Conservation (phyloP, 352 stramenopile genomes). For the Phytophthora vignae region DNA sequence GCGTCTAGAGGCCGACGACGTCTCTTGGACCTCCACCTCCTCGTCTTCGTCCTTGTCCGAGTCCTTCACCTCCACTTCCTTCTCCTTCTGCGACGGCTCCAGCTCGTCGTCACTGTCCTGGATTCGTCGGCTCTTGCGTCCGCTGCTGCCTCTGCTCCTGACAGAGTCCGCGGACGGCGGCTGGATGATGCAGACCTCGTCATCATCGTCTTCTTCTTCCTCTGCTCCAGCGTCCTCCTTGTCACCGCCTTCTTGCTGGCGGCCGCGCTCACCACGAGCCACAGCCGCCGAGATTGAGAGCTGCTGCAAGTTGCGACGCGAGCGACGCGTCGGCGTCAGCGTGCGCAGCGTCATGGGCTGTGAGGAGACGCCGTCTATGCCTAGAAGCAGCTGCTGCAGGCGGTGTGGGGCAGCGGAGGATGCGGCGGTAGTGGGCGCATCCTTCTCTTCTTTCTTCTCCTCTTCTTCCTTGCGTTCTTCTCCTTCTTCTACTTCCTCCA, state of each 20-base stretch:
- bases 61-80: not conserved
- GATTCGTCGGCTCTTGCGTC: conserved; percentile 45
- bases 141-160: conserved; percentile 28
- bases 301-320: conserved; percentile 37
- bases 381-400: conserved; percentile 33
- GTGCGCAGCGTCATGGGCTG: conserved; percentile 38
- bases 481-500: conserved; percentile 40
- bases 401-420: not conserved
- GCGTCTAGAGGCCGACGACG: conserved; percentile 53
- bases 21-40: conserved; percentile 4
- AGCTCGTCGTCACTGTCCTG: conserved; percentile 71
- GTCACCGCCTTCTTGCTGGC: conserved; percentile 10
- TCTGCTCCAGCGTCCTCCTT: not conserved
- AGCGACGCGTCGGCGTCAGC: conserved; percentile 22
- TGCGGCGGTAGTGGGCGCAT: not conserved
- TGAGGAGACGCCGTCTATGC: conserved; percentile 18
- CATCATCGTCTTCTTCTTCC: conserved; percentile 53
- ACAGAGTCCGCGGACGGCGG: conserved; percentile 43
- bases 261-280: conserved; percentile 29
- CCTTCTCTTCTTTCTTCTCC: conserved; percentile 3
- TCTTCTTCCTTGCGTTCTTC: not conserved
- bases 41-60: conserved; percentile 6
- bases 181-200: conserved; percentile 66
- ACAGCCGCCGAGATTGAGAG: conserved; percentile 41
- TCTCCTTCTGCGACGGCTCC: conserved; percentile 23